Base-by-base conservation (phyloP, 208 protist genomes). In the Acanthamoeba royreba region DNA sequence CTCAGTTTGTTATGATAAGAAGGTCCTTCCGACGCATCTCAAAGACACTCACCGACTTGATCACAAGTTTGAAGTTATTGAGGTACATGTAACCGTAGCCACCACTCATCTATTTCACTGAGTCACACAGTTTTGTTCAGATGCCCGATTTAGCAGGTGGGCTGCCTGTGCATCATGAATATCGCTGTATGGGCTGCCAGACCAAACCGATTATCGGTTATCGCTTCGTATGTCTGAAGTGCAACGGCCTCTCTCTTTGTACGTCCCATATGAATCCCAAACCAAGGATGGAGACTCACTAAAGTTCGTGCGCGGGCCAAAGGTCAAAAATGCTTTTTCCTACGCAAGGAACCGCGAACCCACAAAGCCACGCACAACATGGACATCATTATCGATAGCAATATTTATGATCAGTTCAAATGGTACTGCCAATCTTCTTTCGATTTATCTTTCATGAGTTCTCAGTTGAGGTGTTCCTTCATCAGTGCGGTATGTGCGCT, bases 241-340 rank as follows among this genome's bases (percentile, higher is more conserved):
- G 88, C 81, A 89, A 89, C 66, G 8, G 15, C 7, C 66, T 92
- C 25, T 92, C 88, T 25, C 42, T 92, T 13, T 81, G 43, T 92
- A 53, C 31, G 28, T 0, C n/a, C 47, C 33, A 9, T 69, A 17
- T 45, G 9, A 49, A 4, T 17, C 9, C 0, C 42, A n/a, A 15
- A 7, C 7, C 8, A 72, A 25, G 25, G 13, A 25, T 35, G 28
- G 7, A 89, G 38, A 13, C 49, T 35, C 38, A 58, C 22, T 28
- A 0, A 8, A 40, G 81, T 61, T 46, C 19, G 8, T 28, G 46
- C 1, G 11, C 15, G 35, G 4, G 7, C 17, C 28, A 52, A 40
- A 93, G 91, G 91, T 53, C 91, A 93, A 22, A 93, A 93, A 33
- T 93, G 91, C 31, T 93, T 93, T 45, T 93, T 89, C 55, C 31